Evolutionary conservation across 192 early-diverging fungal genomes (phyloP).

Genomic region (Umbelopsis vinacea): DNA sequence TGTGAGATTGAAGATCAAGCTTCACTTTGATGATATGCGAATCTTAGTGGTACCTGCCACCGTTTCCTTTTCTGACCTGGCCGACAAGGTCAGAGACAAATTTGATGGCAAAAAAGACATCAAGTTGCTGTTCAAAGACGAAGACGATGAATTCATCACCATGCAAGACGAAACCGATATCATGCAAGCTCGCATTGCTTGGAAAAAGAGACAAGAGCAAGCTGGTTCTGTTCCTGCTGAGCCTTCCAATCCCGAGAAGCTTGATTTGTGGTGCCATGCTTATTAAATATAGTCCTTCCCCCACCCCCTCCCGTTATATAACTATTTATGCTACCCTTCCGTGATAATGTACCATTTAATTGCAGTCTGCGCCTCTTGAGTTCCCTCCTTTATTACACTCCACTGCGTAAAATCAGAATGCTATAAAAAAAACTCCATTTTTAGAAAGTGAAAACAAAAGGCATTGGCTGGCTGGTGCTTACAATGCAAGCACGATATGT

Average conservation of each 20-base stretch:
- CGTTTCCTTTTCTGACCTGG: conserved; percentile 58
- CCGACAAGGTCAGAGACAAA: conserved; percentile 61
- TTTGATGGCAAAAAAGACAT: conserved; percentile 52
- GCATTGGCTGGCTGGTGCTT: too few species aligned
- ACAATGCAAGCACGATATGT: too few species aligned
- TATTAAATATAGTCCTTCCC: background rate
- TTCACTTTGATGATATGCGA: conserved; percentile 68
- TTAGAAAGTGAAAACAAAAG: background rate
- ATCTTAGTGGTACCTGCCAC: conserved; percentile 60
- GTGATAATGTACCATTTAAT: conserved; percentile 18
- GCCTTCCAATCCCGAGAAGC: conserved; percentile 14
- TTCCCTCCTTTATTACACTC: background rate
- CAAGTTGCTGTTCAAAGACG: conserved; percentile 83
- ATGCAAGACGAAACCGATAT: conserved; percentile 93
- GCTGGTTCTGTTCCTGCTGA: conserved; percentile 5
- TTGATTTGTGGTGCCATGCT: conserved; percentile 4
- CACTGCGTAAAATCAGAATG: background rate
- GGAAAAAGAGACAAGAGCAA: conserved; percentile 15
- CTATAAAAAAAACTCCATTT: background rate
- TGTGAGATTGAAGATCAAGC: conserved; percentile 63
- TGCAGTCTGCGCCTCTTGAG: background rate
- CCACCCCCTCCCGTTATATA: background rate
- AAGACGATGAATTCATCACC: conserved; percentile 79
- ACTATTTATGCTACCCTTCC: background rate
- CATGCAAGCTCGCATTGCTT: conserved; percentile 60